These are phyloP conservation scores for Globisporangium spiculum DNA, from an alignment of 352 stramenopile genomes.

Conservation along the genomic window DNA sequence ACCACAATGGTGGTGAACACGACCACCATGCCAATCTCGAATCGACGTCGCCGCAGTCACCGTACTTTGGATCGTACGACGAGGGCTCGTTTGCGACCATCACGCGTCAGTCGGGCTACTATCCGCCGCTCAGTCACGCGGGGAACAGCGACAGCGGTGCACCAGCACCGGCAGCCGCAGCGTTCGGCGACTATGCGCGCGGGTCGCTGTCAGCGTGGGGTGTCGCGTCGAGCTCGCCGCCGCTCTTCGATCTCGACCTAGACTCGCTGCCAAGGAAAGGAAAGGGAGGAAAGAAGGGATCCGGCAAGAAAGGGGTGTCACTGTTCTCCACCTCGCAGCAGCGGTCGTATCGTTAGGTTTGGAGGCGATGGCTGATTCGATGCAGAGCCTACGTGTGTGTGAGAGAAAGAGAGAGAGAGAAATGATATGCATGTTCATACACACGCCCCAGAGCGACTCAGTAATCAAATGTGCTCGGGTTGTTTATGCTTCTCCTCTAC, in stretches of 20 bases:
- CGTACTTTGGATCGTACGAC: constrained; percentile 12
- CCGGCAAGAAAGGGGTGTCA: constrained; percentile 64
- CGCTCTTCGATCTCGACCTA: constrained; percentile 29
- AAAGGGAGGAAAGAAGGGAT: constrained; percentile 57
- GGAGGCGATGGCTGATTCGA: neutral
- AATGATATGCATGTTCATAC: neutral
- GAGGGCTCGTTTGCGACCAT: constrained; percentile 69
- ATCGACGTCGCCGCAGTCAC: constrained; percentile 16
- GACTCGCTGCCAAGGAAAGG: constrained; percentile 19
- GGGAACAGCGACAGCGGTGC: constrained; percentile 9
- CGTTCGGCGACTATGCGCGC: constrained; percentile 19
- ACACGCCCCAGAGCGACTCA: neutral
- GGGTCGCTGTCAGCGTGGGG: constrained; percentile 43
- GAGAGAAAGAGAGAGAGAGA: neutral
- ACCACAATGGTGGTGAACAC: constrained; percentile 14
- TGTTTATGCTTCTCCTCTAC: neutral
- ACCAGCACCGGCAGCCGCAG: neutral
- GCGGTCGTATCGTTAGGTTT: constrained; percentile 59
- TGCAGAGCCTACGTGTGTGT: neutral
- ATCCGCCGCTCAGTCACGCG: constrained; percentile 41
- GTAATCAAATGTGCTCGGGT: neutral
- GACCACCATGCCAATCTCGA: neutral
- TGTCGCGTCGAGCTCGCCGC: constrained; percentile 24
- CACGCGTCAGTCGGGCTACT: constrained; percentile 75
- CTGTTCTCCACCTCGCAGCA: constrained; percentile 74